phyloP scores from a whole-genome alignment of 2,329 filamentous ascomycete species.

The Exophiala calicioides region DNA sequence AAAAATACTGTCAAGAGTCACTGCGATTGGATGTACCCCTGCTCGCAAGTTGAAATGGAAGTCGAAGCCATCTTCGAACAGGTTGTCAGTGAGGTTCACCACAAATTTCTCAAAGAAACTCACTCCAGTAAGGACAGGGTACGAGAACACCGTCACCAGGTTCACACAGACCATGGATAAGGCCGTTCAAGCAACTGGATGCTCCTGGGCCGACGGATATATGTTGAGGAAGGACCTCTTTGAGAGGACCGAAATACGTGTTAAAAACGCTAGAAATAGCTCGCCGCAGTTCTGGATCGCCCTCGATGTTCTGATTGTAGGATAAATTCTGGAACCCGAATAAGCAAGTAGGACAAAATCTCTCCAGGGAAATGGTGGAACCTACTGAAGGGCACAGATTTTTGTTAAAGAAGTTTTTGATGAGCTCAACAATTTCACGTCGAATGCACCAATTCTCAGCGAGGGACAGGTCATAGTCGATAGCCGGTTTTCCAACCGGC shows the following conservation, averaged over 20 bases:
- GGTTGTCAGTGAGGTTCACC: not conserved
- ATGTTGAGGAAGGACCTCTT: conserved; percentile 18
- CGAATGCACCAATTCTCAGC: no score
- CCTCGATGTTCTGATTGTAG: not conserved
- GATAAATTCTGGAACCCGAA: no score
- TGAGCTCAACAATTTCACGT: no score
- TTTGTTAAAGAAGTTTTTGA: no score
- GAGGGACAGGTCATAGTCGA: no score
- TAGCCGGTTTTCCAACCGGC: no score
- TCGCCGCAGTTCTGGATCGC: conserved; percentile 3
- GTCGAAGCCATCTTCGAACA: conserved; percentile 7
- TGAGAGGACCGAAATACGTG: conserved; percentile 19
- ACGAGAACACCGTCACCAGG: conserved; percentile 25
- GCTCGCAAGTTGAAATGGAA: conserved; percentile 2
- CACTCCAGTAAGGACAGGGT: conserved; percentile 29
- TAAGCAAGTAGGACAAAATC: no score
- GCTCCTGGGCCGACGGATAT: conserved; percentile 22
- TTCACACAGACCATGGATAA: conserved; percentile 26
- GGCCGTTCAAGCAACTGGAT: conserved; percentile 20
- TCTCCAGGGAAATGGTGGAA: no score
- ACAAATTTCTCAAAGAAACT: conserved; percentile 4
- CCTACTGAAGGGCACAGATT: no score
- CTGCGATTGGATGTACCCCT: not conserved
- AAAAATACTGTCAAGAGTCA: not conserved
- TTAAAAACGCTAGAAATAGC: conserved; percentile 23